Conservation (phyloP, 805 yeast genomes). For the Torulaspora franciscae region DNA sequence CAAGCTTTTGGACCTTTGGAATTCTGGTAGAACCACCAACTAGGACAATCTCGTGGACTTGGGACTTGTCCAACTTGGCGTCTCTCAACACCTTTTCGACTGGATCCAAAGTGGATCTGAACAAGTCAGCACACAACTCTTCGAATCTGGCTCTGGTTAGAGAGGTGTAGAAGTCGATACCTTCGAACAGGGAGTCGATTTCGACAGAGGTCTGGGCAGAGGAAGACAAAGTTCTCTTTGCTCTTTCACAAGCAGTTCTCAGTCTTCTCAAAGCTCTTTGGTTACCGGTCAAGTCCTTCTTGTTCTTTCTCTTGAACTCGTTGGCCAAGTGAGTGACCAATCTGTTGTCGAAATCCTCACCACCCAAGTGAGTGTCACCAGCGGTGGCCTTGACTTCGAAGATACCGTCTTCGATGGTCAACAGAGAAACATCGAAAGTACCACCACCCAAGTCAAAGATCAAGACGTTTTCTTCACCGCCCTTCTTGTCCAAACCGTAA, state of each 20-base stretch:
- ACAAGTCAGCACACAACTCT: constrained; percentile 92
- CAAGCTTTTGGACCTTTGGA: constrained; percentile 96
- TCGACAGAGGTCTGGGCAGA: constrained; percentile 96
- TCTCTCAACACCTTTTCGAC: constrained; percentile 95
- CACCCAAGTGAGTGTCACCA: constrained; percentile 87
- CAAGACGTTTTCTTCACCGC: constrained; percentile 80
- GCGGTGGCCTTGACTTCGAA: constrained; percentile 94
- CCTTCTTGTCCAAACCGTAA: constrained; percentile 74
- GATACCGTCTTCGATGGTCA: constrained; percentile 92
- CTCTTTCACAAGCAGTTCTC: constrained; percentile 98
- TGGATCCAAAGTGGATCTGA: constrained; percentile 93
- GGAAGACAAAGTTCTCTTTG: constrained; percentile 96
- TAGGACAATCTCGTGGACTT: constrained; percentile 88
- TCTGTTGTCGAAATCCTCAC: constrained; percentile 98
- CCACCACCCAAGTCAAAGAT: constrained; percentile 98
- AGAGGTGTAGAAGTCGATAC: constrained; percentile 95
- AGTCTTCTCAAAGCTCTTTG: constrained; percentile 98
- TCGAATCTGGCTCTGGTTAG: constrained; percentile 98
- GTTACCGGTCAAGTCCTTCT: constrained; percentile 87
- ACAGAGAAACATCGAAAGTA: constrained; percentile 94
- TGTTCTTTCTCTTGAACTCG: constrained; percentile 97
- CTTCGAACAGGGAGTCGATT: constrained; percentile 94
- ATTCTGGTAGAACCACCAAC: constrained; percentile 99
- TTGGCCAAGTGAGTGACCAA: constrained; percentile 87
- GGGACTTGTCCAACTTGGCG: constrained; percentile 87